Conservation (phyloP, 2,329 filamentous ascomycete species). For the Fusarium sp. region DNA sequence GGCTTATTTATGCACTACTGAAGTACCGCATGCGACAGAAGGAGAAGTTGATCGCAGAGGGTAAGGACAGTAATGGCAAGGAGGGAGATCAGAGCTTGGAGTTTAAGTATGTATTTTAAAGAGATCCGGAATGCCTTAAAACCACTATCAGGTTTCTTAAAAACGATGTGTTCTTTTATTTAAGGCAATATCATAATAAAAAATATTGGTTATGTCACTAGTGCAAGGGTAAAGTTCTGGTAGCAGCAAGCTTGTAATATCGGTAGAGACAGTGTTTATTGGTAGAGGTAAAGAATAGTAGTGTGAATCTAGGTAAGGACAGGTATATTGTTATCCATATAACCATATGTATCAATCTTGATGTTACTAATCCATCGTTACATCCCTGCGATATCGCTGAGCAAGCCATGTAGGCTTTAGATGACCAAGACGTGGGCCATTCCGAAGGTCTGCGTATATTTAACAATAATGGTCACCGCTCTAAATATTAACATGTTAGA, state of each 20-base stretch:
- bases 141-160: rapidly evolving
- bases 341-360: neutral
- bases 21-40: constrained; percentile 48
- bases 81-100: constrained; percentile 29
- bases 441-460: neutral
- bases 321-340: neutral
- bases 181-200: neutral
- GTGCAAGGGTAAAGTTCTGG: rapidly evolving
- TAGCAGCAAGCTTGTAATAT: neutral
- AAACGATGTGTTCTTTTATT: rapidly evolving
- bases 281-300: too few species aligned
- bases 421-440: neutral
- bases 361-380: neutral
- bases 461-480: constrained; percentile 4
- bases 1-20: constrained; percentile 45
- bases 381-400: too few species aligned
- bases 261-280: too few species aligned
- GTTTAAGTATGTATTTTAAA: constrained; percentile 47
- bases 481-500: neutral
- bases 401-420: neutral
- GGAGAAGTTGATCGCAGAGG: constrained; percentile 39
- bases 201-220: neutral
- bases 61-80: constrained; percentile 36
- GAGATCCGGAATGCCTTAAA: rapidly evolving
- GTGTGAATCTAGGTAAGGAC: neutral